Base-by-base conservation (phyloP, 257 asterid species). In the Solanum bulbocastanum region DNA sequence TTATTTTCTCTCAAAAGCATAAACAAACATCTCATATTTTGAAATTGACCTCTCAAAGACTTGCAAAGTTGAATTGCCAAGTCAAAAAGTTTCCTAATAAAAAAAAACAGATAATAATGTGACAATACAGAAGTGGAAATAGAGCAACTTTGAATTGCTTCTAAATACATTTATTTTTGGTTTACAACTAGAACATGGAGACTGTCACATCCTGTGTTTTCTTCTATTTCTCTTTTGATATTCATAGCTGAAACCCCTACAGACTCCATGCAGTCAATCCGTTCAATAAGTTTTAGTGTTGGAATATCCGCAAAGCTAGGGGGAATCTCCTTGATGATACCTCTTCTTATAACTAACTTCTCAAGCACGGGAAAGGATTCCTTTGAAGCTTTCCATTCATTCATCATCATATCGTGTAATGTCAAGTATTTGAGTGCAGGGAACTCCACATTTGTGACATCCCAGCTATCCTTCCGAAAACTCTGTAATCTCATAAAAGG, bases 401-500 rank as follows among this genome's bases (percentile, higher is more conserved):
- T 5, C 5, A 6, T 22, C 25, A 3, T 1, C 40, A 71, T 3
- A 36, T 0, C 0, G 0, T 2, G 1, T 75, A 37, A 22, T 75
- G 10, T 1, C 83, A 75, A 75, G 83, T 75, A 75, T 75, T 37
- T 75, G 35, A 75, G 83, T 23, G 35, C 12, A 75, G 35, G 35
- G 3, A 75, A 60, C 68, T 60, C 16, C 7, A 75, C 56, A 37
- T 75, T 6, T 37, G 22, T 10, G 5, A 74, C 30, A 5, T 73
- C 81, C 81, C 81, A 35, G 14, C 81, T 5, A 20, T 9, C 0
- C 1, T 3, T 40, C 46, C 13, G 46, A 40, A 39, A 39, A 1
- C 8, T 73, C 49, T 11, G 46, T 0, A 40, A 4, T 3, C 1
- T 18, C 1, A 4, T 2, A 0, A 2, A 33, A 15, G 14, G 46